Conservation (phyloP, 805 yeast species). For the Yamadazyma insecticola region DNA sequence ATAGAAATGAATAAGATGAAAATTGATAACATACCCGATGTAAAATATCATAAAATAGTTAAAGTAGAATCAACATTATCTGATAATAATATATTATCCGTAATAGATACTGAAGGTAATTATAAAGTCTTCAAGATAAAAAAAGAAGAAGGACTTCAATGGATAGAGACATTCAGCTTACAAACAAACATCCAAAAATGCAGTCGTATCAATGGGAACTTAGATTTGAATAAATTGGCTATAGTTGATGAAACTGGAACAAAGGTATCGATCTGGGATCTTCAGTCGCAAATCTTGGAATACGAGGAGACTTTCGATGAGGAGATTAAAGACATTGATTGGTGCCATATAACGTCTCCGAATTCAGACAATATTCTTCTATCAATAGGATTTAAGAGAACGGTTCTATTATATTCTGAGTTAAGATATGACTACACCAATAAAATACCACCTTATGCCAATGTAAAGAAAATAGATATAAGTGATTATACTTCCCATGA, state of each 20-base stretch:
- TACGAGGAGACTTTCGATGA: conserved; percentile 42
- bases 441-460: conserved; percentile 68
- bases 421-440: conserved; percentile 87
- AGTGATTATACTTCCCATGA: conserved; percentile 67
- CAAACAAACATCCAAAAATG: conserved; percentile 54
- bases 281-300: conserved; percentile 61
- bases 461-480: conserved; percentile 69
- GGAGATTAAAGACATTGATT: conserved; percentile 69
- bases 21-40: conserved; percentile 37
- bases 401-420: conserved; percentile 70
- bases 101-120: conserved; percentile 44
- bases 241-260: conserved; percentile 54
- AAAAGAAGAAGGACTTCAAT: conserved; percentile 17
- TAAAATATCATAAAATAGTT: conserved; percentile 42
- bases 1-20: conserved; percentile 21
- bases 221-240: conserved; percentile 65
- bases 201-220: conserved; percentile 63
- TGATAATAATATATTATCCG: conserved; percentile 42
- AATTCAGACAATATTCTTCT: conserved; percentile 49
- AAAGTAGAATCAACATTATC: conserved; percentile 36
- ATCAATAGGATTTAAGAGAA: conserved; percentile 69
- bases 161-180: conserved; percentile 50
- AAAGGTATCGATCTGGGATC: conserved; percentile 74
- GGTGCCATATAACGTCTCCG: conserved; percentile 59
- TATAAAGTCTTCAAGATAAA: conserved; percentile 16